Conservation (phyloP, 257 asterid species). For the Knoxia roxburghii region DNA sequence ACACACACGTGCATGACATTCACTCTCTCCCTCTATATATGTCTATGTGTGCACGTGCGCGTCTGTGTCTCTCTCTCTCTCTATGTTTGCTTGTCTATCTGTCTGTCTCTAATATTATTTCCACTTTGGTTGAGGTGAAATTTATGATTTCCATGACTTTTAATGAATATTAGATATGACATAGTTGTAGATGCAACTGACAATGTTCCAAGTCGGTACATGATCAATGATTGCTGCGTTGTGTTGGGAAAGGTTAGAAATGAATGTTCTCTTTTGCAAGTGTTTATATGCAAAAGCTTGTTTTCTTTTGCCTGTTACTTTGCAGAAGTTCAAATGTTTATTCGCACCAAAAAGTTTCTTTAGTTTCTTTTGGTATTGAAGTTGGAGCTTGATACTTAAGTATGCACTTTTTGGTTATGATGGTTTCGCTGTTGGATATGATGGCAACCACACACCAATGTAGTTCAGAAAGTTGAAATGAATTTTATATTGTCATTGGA, state of each 20-base stretch:
- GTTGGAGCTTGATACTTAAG: neutral
- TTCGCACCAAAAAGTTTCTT: too few relatives aligned
- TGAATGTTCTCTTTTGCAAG: slow-evolving; percentile 5
- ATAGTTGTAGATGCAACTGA: slow-evolving; percentile 95
- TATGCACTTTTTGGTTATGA: neutral
- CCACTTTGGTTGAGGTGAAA: neutral
- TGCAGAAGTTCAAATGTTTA: neutral
- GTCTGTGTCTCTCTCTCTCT: too few relatives aligned
- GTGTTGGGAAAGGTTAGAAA: slow-evolving; percentile 80
- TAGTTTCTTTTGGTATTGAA: neutral
- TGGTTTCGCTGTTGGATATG: neutral
- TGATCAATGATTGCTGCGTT: slow-evolving; percentile 94
- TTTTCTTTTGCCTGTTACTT: neutral
- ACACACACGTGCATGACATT: neutral
- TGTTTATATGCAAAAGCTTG: neutral
- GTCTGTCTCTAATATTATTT: too few relatives aligned
- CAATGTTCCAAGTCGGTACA: slow-evolving; percentile 90
- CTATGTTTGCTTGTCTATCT: too few relatives aligned
- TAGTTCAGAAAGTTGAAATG: neutral
- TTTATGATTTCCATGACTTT: slow-evolving; percentile 22
- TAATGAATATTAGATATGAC: slow-evolving; percentile 56
- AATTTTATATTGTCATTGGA: neutral
- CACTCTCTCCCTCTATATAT: neutral
- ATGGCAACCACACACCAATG: neutral
- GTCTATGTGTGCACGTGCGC: too few relatives aligned